Conservation (phyloP, 306 rosid species). For the Vicia faba region DNA sequence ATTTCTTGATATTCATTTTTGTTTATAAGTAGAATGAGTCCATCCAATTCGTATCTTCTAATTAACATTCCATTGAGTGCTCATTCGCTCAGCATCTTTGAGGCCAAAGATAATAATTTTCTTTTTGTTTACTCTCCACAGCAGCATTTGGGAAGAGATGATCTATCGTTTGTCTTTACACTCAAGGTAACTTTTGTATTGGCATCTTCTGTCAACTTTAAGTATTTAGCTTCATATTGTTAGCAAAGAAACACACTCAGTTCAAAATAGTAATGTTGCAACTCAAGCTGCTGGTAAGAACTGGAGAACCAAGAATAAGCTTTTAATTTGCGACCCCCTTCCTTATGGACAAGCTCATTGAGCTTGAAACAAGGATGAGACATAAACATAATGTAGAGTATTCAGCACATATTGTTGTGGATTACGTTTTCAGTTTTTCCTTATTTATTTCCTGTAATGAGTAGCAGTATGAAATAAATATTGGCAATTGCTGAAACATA, state of each 20-base stretch:
- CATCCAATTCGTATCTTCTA: slow-evolving; percentile 5
- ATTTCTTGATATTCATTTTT: slow-evolving; percentile 24
- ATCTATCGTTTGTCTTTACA: slow-evolving; percentile 80
- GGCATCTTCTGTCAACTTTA: slow-evolving; percentile 17
- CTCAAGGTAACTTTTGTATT: slow-evolving; percentile 63
- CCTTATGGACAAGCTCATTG: too few species aligned
- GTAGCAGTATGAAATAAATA: slow-evolving; percentile 26
- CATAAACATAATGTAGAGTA: too few species aligned
- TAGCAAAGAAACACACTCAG: not conserved
- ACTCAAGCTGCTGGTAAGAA: too few species aligned
- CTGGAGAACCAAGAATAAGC: too few species aligned
- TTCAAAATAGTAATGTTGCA: not conserved
- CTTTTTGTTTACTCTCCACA: slow-evolving; percentile 43
- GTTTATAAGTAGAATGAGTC: slow-evolving; percentile 14
- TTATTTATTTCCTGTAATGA: slow-evolving; percentile 22
- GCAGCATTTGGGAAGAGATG: slow-evolving; percentile 94
- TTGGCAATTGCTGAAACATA: slow-evolving; percentile 44
- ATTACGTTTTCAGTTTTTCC: slow-evolving; percentile 12
- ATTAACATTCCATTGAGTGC: slow-evolving; percentile 20
- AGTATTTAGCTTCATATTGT: slow-evolving; percentile 18
- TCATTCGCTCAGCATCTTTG: slow-evolving; percentile 13
- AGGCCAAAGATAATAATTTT: slow-evolving; percentile 28
- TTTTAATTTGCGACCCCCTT: too few species aligned
- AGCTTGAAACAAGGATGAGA: too few species aligned
- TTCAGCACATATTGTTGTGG: too few species aligned